Percentiles rank a stretch among this genome's conserved stretches.
Evolutionary conservation across 129 eudicot genomes (phyloP).

Genomic region (Lactuca sativa): DNA sequence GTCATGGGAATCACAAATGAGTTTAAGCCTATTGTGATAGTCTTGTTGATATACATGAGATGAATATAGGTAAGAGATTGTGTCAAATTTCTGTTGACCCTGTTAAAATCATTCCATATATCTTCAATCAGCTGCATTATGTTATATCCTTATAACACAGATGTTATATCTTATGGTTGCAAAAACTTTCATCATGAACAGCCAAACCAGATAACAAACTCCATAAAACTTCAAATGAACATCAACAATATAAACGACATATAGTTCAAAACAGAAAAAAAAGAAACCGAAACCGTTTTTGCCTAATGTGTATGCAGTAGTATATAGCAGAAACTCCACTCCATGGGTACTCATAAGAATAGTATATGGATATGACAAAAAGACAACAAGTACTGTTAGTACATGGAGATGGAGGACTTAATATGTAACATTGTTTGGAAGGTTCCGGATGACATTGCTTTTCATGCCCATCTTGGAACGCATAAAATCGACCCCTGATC

Average conservation of each 20-base stretch:
- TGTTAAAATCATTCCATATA: too few relatives aligned
- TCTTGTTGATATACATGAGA: too few relatives aligned
- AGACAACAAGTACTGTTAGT: background rate
- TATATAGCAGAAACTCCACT: conserved; percentile 7
- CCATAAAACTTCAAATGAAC: background rate
- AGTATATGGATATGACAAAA: background rate
- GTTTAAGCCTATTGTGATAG: too few relatives aligned
- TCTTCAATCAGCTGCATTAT: too few relatives aligned
- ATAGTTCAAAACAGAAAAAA: conserved; percentile 10
- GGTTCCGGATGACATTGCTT: conserved; percentile 91
- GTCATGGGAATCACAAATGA: too few relatives aligned
- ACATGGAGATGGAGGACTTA: conserved; percentile 22
- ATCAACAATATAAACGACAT: background rate
- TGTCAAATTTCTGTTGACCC: too few relatives aligned
- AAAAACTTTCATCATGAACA: background rate
- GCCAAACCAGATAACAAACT: background rate
- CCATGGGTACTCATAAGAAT: background rate
- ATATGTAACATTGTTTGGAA: conserved; percentile 80
- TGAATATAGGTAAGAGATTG: too few relatives aligned
- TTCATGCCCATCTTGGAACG: conserved; percentile 91
- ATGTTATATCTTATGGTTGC: background rate
- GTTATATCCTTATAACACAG: too few relatives aligned
- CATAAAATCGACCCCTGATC: conserved; percentile 79
- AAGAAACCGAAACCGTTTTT: background rate
- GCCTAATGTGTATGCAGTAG: background rate